Base-by-base conservation (phyloP, 768 basidiomycete genomes). In the Trametes cinnabarina region DNA sequence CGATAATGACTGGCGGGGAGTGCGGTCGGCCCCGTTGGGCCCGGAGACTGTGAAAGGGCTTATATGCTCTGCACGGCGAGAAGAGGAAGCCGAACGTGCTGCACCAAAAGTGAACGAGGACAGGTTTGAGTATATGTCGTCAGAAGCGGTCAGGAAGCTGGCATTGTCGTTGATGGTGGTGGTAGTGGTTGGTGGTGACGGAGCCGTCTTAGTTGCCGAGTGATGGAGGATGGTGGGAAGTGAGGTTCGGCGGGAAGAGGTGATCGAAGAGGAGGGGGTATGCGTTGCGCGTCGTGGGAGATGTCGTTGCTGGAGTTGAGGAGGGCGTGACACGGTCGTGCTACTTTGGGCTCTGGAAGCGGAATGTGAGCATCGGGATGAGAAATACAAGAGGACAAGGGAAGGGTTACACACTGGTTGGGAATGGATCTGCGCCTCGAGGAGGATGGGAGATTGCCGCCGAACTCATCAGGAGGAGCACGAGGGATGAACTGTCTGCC, bases 1-100 rank as follows among this genome's bases (percentile, higher is more conserved):
- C 0, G 72, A 74, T 32, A 80, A 65, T 23, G 79, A 79, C 10
- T 74, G 75, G 39, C 79, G 77, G 4, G 79, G 79, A 0, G 79
- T 80, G 35, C 71, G 73, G 62, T 81, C 77, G 19, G 70, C 46
- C 35, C 72, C 74, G 40, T 57, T n/a, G 11, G 65, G 56, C 22
- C 56, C 64, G 3, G 62, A 40, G 20, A 68, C 50, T 2, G 72
- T 69, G 57, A 80, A 73, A 0, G 77, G 78, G 44, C 76, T 77
- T 64, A 76, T 69, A 30, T 69, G 68, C 42, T 71, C 51, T 20
- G 65, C 44, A 12, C 35, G 65, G 35, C 49, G 74, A 44, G 56
- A 65, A 17, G 62, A 43, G 5, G 65, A 58, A 9, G 55, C 58
- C 1, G 65, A 47, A 6, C 57, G 65, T 15, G 71, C 68, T 12